phyloP scores from a whole-genome alignment of 768 basidiomycete species.

The Pulveroboletus sp. region DNA sequence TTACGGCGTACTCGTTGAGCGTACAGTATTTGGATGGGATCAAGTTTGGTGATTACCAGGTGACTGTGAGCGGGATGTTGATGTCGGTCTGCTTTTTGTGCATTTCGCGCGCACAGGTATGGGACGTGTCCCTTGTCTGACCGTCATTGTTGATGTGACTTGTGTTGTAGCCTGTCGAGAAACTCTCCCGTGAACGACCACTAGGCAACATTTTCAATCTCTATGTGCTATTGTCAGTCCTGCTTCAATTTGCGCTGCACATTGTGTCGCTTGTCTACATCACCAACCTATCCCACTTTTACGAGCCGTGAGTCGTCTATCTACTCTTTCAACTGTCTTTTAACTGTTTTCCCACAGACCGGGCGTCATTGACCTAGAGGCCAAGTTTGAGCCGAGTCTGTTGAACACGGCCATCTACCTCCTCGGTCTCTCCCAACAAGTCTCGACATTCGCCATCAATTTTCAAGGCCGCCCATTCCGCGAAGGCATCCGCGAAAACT shows the following conservation, averaged over 20 bases:
- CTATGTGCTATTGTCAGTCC: constrained; percentile 89
- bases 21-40: constrained; percentile 98
- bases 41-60: constrained; percentile 99
- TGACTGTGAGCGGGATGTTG: constrained; percentile 87
- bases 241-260: constrained; percentile 92
- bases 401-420: constrained; percentile 97
- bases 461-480: constrained; percentile 99
- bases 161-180: constrained; percentile 86
- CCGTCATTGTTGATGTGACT: not conserved
- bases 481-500: constrained; percentile 95
- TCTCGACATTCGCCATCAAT: constrained; percentile 98
- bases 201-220: constrained; percentile 95
- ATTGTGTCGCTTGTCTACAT: constrained; percentile 91
- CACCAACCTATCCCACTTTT: constrained; percentile 74
- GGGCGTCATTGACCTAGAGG: constrained; percentile 87
- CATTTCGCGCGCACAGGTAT: constrained; percentile 93
- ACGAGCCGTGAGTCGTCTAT: constrained; percentile 63
- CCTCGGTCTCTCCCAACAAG: constrained; percentile 93
- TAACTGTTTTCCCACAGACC: constrained; percentile 37
- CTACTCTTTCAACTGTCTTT: not conserved
- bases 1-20: constrained; percentile 96
- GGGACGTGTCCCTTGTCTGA: constrained; percentile 16
- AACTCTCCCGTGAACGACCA: constrained; percentile 89
- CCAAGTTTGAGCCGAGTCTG: constrained; percentile 92
- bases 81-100: constrained; percentile 99